phyloP scores from a whole-genome alignment of 225 moss, liverwort and hornwort genomes.

The Bryoerythrophyllum caledonicum region DNA sequence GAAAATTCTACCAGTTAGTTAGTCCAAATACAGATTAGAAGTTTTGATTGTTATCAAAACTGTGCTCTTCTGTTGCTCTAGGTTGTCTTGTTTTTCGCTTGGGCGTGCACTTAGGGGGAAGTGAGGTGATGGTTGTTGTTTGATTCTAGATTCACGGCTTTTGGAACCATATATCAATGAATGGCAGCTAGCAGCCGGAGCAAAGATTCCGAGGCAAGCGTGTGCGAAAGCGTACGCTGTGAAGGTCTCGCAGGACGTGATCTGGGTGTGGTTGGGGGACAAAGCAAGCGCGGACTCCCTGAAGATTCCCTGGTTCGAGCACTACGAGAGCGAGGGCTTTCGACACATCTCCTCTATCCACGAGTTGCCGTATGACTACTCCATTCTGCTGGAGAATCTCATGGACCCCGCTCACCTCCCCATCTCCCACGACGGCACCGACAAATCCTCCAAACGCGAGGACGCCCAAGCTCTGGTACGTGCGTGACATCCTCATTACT shows the following conservation, averaged over 20 bases:
- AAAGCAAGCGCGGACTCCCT: constrained; percentile 45
- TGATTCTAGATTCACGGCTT: too few relatives aligned
- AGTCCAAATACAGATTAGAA: too few relatives aligned
- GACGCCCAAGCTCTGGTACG: constrained; percentile 71
- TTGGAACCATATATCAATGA: background rate
- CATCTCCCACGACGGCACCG: constrained; percentile 85
- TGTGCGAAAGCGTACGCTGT: constrained; percentile 71
- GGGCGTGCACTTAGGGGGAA: background rate
- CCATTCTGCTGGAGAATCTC: constrained; percentile 77
- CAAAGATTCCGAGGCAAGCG: constrained; percentile 74
- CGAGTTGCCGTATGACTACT: constrained; percentile 87
- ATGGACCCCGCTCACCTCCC: constrained; percentile 93
- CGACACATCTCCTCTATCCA: constrained; percentile 43
- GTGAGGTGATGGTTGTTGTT: too few relatives aligned
- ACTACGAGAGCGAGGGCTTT: constrained; percentile 55
- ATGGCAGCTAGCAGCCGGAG: constrained; percentile 72
- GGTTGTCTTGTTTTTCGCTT: background rate
- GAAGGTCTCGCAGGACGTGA: constrained; percentile 75
- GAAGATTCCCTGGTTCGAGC: constrained; percentile 78
- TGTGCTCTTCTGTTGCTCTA: too few relatives aligned
- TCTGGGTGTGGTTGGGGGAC: constrained; percentile 90
- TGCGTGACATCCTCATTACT: too few relatives aligned
- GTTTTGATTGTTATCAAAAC: too few relatives aligned
- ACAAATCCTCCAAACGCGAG: constrained; percentile 60
- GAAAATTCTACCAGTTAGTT: too few relatives aligned